phyloP scores from a whole-genome alignment of 352 stramenopile species.

The Phytopythium chamaehyphon region DNA sequence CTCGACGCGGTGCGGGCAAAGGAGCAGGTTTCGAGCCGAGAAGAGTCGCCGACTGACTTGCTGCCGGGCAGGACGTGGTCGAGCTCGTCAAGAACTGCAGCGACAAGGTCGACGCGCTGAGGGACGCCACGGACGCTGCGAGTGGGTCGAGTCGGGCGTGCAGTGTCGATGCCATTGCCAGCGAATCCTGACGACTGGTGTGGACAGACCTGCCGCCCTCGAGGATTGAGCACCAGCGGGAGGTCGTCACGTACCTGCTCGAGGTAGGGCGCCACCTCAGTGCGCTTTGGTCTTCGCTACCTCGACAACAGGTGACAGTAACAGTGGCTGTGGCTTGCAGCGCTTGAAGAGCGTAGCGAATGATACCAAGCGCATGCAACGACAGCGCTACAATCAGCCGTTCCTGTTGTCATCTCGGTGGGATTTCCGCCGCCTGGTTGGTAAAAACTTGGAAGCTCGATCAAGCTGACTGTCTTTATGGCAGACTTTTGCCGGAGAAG shows the following conservation, averaged over 20 bases:
- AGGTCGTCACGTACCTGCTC: conserved; percentile 69
- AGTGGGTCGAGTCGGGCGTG: conserved; percentile 18
- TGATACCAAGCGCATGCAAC: conserved; percentile 69
- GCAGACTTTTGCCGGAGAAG: conserved; percentile 57
- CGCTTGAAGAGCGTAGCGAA: conserved; percentile 62
- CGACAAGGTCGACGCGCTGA: conserved; percentile 51
- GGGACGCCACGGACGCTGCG: conserved; percentile 27
- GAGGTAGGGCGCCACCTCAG: conserved; percentile 36
- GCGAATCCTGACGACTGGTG: background rate
- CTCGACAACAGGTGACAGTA: no score
- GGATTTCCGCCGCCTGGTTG: background rate
- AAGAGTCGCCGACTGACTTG: background rate
- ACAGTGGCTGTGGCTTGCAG: no score
- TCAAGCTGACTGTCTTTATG: background rate
- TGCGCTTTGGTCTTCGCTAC: no score
- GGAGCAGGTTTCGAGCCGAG: no score
- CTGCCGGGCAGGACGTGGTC: conserved; percentile 39
- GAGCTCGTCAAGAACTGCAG: conserved; percentile 74
- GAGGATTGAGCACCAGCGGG: conserved; percentile 51
- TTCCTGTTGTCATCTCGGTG: conserved; percentile 66
- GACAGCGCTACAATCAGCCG: conserved; percentile 54
- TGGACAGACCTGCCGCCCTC: conserved; percentile 14
- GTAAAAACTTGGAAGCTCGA: background rate
- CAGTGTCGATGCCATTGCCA: no score
- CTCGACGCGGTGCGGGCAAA: conserved; percentile 47